Base-by-base conservation (phyloP, 257 asterid genomes). In the Scutellaria minor region DNA sequence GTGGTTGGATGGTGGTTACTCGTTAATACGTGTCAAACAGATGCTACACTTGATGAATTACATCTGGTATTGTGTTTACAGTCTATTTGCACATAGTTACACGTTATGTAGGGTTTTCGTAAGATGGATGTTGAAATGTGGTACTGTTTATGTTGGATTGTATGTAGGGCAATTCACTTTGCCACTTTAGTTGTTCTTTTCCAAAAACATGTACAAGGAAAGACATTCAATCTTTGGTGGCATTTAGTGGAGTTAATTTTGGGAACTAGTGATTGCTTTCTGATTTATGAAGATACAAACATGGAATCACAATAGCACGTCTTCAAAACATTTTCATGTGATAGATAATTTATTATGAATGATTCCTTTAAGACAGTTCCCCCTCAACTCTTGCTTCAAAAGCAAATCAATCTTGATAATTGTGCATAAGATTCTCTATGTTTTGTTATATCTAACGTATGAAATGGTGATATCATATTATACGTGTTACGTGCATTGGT, bases 161-260 rank as follows among this genome's bases (percentile, higher is more conserved):
- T 12, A 18, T 24, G 40, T 41, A 54, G 44, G 59, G 54, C 35
- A 46, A 15, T 7, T 57, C 27, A 56, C 48, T 74, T 56, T 48
- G 67, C 39, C 46, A 60, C 50, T 53, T n/a, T 13, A 55, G 35
- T 46, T 59, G 31, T 41, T 22, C 44, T 54, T 77, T 51, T 54
- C 18, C 24, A 20, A n/a, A 31, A 66, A 56, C 24, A 14, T 51
- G 51, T 41, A 18, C 20, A 39, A 22, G 40, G 37, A 20, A 65
- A 44, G 65, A 47, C 60, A 46, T 50, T 15, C 37, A 59, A 58
- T 41, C 45, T 50, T 57, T 58, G 14, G 41, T 39, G 24, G 52
- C 42, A 59, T 14, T 58, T 57, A 66, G 47, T 61, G 64, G 56
- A 7, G 68, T 40, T 70, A 46, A 35, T 56, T 61, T 70, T 14